Base-by-base conservation (phyloP, 1,284 basidiomycete genomes). In the Gomphus bonarii region DNA sequence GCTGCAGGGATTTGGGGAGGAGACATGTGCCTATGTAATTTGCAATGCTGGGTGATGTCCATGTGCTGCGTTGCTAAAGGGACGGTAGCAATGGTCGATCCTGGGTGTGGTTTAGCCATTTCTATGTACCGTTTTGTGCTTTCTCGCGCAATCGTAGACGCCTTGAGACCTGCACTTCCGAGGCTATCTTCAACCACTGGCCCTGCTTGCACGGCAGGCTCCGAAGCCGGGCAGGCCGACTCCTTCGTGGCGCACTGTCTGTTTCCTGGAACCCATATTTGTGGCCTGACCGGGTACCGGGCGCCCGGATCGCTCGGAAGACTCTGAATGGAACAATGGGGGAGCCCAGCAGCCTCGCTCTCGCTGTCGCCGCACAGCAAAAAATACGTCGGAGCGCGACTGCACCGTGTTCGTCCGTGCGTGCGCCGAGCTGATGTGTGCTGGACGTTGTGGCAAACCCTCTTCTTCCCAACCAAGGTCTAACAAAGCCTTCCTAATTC, bases 401-500 rank as follows among this genome's bases (percentile, higher is more conserved):
- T 40, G 38, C 38, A 16, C 10, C 6, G 14, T 16, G 38, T 40
- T 16, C 12, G 38, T 16, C 3, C 3, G n/a, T 12, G 38, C n/a
- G 12, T 3, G 12, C 2, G 38, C 6, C n/a, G 7, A 40, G 6
- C 3, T 12, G 14, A 43, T 43, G 6, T 43, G 18, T 20, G 11
- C n/a, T 5, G 43, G 3, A 44, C 3, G 43, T 25, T 18, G 12
- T 11, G 25, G 1, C 30, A 1, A 9, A 28, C 11, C 31, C 44
- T 35, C 46, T 55, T 55, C 46, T 55, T 54, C 53, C 54, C 16
- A 55, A 55, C 42, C 25, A 14, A 42, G 54, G 18, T 4, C 31
- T 6, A 25, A 47, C 54, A 55, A 55, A 55, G 54, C 40, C 54
- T 55, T 28, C 54, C 54, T 46, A 33, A 55, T 55, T 33, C 20